Base-by-base conservation (phyloP, 106 monocot genomes). In the Hemerocallis citrina region DNA sequence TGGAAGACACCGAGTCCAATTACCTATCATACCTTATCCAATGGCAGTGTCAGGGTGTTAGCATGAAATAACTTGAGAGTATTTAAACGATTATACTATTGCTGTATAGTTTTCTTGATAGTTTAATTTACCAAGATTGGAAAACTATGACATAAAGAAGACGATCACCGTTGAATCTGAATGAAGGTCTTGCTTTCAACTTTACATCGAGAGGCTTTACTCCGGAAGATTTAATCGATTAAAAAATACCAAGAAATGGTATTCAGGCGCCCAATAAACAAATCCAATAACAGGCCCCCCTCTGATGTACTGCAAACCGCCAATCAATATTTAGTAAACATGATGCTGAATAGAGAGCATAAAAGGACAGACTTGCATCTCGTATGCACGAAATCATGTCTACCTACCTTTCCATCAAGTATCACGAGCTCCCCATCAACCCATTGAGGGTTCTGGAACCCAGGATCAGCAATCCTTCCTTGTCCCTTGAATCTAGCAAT, bases 391-490 rank as follows among this genome's bases (percentile, higher is more conserved):
- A 17, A 21, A 32, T 34, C 37, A 23, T 28, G 29, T 19, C 44
- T n/a, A n/a, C n/a, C n/a, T 68, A 93, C 96, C 84, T 88, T 98
- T 52, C 87, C 91, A 62, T 98, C 81, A 40, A 98, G 79, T 55
- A 98, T 84, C 15, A 98, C 72, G 30, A 98, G 84, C 50, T 98
- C 96, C 12, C 96, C 96, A 71, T 98, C 91, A 70, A 98, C 96
- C 96, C 96, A 98, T 22, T 73, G 73, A 63, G 91, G 81, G 25
- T 87, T 92, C 17, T 68, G 47, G 36, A 79, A 98, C 30, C 91
- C 96, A 66, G 87, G 84, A 46, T 98, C 91, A 66, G 94, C 80
- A 54, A 98, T 51, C 69, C 81, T 79, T 2, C 96, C 91, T 75
- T 88, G 91, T 29, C 91, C 96, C 60, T 86, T 98, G 36, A 81